Conservation (phyloP, 768 basidiomycete species). For the Paxillus involutus region DNA sequence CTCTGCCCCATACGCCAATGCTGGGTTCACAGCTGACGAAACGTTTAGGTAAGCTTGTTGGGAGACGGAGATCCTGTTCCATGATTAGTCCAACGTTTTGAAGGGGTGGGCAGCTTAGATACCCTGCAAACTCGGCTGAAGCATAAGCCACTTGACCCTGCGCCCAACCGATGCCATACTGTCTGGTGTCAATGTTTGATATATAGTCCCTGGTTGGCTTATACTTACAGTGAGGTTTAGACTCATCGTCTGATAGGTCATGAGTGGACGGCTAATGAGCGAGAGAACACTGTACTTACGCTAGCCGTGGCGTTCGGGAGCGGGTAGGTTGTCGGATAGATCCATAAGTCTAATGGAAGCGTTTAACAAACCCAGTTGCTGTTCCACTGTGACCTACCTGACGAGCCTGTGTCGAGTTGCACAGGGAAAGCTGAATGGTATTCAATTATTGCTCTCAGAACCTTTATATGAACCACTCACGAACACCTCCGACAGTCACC, state of each 20-base stretch:
- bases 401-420: conserved; percentile 83
- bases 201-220: not conserved
- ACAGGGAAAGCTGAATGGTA: conserved; percentile 56
- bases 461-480: conserved; percentile 38
- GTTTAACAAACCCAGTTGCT: not conserved
- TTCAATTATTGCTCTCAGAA: conserved; percentile 7
- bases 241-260: conserved; percentile 36
- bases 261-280: conserved; percentile 1
- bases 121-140: conserved; percentile 71
- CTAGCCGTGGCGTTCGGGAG: conserved; percentile 49
- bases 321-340: conserved; percentile 46
- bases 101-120: conserved; percentile 18
- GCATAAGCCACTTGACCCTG: conserved; percentile 63
- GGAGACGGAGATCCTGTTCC: conserved; percentile 55
- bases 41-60: conserved; percentile 74
- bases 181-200: not conserved
- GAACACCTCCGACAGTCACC: conserved; percentile 64
- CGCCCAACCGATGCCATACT: conserved; percentile 87
- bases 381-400: conserved; percentile 13
- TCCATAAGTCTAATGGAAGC: conserved; percentile 64
- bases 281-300: conserved; percentile 35
- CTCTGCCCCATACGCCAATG: conserved; percentile 64
- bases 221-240: conserved; percentile 62
- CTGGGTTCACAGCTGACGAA: conserved; percentile 65
- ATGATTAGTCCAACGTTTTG: conserved; percentile 6